Evolutionary conservation across 306 rosid species (phyloP).

Genomic region (Prunus kanzakura): DNA sequence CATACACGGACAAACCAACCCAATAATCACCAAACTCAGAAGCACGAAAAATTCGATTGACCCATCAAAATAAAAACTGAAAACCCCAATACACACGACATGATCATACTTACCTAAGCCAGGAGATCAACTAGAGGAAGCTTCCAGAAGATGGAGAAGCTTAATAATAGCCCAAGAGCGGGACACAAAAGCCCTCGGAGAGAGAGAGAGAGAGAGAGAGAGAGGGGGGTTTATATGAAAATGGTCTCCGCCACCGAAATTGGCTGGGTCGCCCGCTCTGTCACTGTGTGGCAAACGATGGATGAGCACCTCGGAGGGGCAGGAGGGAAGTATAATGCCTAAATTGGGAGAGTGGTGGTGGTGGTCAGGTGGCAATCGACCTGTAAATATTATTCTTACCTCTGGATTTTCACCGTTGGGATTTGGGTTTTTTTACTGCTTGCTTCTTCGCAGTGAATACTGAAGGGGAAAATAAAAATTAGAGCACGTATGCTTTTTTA

Average conservation of each 20-base stretch:
- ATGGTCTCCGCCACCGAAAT: background rate
- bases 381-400: background rate
- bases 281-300: conserved; percentile 19
- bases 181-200: background rate
- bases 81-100: background rate
- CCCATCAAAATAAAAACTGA: background rate
- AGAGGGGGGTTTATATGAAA: background rate
- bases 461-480: background rate
- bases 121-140: background rate
- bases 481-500: background rate
- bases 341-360: conserved; percentile 2
- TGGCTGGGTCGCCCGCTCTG: conserved; percentile 12
- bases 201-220: background rate
- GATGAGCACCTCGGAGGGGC: background rate
- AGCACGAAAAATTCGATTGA: background rate
- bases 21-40: conserved; percentile 2
- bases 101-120: conserved; percentile 9
- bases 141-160: background rate
- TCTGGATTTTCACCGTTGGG: background rate
- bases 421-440: background rate
- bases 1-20: background rate
- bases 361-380: background rate
- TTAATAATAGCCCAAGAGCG: background rate
- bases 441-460: background rate
- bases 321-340: background rate